A percentile compares a stretch with the other conserved stretches of the same genome.
phyloP scores from a whole-genome alignment of 345 rosid species.

The Rhodamnia argentea region DNA sequence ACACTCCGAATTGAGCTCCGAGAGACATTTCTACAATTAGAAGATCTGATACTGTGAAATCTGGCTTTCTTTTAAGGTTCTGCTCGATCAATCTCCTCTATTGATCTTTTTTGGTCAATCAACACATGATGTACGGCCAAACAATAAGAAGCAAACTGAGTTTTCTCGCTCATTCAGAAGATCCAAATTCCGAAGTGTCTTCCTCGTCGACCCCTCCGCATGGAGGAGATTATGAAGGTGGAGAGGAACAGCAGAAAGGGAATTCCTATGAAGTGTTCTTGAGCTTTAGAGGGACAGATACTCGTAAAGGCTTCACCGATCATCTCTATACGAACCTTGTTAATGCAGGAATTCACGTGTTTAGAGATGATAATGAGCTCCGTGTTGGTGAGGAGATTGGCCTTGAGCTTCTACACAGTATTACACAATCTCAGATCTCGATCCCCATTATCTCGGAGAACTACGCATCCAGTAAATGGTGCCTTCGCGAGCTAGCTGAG shows the following conservation, averaged over 20 bases:
- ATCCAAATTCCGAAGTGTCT: background rate
- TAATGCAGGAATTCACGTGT: background rate
- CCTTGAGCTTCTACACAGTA: background rate
- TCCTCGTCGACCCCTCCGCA: background rate
- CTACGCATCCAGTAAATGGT: background rate
- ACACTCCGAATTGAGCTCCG: background rate
- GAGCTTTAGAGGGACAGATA: background rate
- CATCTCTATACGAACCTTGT: background rate
- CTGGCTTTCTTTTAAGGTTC: background rate
- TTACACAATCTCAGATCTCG: background rate
- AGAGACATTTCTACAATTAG: background rate
- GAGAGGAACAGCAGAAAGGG: background rate
- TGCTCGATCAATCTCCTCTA: background rate
- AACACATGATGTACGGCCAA: background rate
- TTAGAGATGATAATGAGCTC: background rate
- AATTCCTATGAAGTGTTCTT: background rate
- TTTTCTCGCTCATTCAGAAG: background rate
- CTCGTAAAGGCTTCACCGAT: background rate
- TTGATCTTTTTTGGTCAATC: background rate
- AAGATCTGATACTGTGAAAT: background rate
- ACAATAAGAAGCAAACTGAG: no score
- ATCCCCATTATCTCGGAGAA: background rate
- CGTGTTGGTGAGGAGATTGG: background rate
- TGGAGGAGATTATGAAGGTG: background rate
- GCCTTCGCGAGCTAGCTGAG: background rate